phyloP scores from a whole-genome alignment of 75 land plant species.

The Pseudotsuga menziesii region DNA sequence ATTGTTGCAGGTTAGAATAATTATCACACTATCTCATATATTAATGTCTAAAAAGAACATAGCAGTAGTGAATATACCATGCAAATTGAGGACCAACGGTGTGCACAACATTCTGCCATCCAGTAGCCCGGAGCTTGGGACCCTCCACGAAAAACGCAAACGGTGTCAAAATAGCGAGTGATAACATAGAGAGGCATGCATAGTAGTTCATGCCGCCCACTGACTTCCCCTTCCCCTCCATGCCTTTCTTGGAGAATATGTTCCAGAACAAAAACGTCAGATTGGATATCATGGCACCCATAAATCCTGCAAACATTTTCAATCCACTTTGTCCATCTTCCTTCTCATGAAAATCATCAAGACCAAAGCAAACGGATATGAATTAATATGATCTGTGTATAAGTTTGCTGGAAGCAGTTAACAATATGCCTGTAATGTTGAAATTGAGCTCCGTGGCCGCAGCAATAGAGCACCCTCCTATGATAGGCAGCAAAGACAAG shows the following conservation, averaged over 20 bases:
- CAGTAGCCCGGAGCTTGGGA: conserved; percentile 23
- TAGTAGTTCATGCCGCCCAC: conserved; percentile 83
- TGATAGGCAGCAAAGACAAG: conserved; percentile 66
- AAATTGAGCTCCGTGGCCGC: conserved; percentile 81
- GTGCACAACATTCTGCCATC: conserved; percentile 37
- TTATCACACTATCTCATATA: not conserved
- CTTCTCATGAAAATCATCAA: too few species aligned
- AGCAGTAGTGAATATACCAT: not conserved
- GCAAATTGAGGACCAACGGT: not conserved
- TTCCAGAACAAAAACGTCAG: conserved; percentile 76
- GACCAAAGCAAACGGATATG: too few species aligned
- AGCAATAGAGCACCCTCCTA: conserved; percentile 61
- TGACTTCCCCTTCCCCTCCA: conserved; percentile 53
- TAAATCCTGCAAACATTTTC: conserved; percentile 39
- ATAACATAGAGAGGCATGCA: conserved; percentile 67
- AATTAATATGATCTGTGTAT: too few species aligned
- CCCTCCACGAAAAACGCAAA: conserved; percentile 76
- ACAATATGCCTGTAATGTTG: conserved; percentile 54
- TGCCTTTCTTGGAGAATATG: conserved; percentile 72
- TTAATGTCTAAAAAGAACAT: too few species aligned
- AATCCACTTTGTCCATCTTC: not conserved
- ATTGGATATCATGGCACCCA: conserved; percentile 88
- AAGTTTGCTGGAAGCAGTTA: not conserved
- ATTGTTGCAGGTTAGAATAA: not conserved
- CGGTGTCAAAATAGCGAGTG: conserved; percentile 53